Evolutionary conservation across 2,329 filamentous ascomycete genomes (phyloP), one percentile per base, ranked within the genome.

Genomic region (Grosmannia serpens): DNA sequence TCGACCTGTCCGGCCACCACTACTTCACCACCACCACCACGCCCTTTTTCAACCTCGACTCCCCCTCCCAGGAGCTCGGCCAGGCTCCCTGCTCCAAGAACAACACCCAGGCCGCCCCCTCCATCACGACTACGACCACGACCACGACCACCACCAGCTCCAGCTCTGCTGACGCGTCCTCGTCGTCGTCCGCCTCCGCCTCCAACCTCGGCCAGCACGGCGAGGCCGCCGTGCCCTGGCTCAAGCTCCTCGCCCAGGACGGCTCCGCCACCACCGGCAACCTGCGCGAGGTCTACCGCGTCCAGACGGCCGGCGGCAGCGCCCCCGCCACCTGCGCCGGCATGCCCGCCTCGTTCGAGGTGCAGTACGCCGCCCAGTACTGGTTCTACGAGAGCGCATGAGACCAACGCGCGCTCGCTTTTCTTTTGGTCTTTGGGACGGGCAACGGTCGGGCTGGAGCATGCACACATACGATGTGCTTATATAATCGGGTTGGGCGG

Each of bases 311-410:
- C 1, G 91, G 91, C 29, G 92, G 92, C 13, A 82, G 79, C 53
- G 74, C 90, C 2, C 91, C 91, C 0, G 75, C 80, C 29, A 88
- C 84, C 0, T 97, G 92, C 69, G 70, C 80, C 38, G 87, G 83
- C 13, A 77, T 83, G 76, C 70, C 77, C 0, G 75, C 78, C 13
- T 67, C 72, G 1, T 91, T 96, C 64, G 75, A 85, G 62, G 82
- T 96, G 17, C 77, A 91, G 67, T 96, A 97, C 73, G 79, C 88
- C 35, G 85, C 91, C 49, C 82, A 91, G 79, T 96, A 75, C 62
- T 75, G 73, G 73, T 75, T 74, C 63, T 70, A 64, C 38, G 66
- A 63, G 60, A 61, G 58, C 56, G 53, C 29, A 46, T 61, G 31
- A 59, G 10, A 15, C 11, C 26, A 3, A 15, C 26, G 11, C 46